Conservation (phyloP, 306 rosid species). For the Vigna unguiculata region DNA sequence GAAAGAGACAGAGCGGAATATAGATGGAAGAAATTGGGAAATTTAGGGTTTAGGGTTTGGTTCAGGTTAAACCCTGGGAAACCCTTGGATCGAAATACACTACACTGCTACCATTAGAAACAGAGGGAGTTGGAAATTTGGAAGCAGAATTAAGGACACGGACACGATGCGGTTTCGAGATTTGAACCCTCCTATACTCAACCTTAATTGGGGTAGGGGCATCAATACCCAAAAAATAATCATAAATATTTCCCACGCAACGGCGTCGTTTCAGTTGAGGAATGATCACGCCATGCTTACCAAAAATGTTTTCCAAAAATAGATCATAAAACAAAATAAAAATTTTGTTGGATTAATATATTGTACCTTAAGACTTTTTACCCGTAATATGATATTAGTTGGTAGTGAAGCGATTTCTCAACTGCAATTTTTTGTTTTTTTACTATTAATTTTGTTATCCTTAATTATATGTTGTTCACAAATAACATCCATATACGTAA, state of each 20-base stretch:
- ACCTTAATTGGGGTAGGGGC: conserved; percentile 7
- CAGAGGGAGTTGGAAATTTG: conserved; percentile 27
- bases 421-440: too few species aligned
- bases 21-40: conserved; percentile 26
- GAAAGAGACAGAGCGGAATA: background rate
- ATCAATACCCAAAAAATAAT: background rate
- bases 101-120: background rate
- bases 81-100: conserved; percentile 38
- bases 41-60: conserved; percentile 38
- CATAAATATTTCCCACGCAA: background rate
- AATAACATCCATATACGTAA: too few species aligned
- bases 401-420: too few species aligned
- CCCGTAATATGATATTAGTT: too few species aligned
- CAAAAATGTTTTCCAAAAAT: too few species aligned
- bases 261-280: conserved; percentile 19
- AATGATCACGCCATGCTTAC: too few species aligned
- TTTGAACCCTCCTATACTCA: conserved; percentile 31
- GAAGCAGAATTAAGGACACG: conserved; percentile 35
- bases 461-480: too few species aligned
- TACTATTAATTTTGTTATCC: too few species aligned
- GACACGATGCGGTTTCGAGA: conserved; percentile 43
- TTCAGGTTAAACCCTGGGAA: conserved; percentile 48
- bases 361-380: too few species aligned
- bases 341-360: too few species aligned
- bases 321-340: too few species aligned